Evolutionary conservation across 2,329 filamentous ascomycete species (phyloP).

Genomic region (Blastomyces parvus): DNA sequence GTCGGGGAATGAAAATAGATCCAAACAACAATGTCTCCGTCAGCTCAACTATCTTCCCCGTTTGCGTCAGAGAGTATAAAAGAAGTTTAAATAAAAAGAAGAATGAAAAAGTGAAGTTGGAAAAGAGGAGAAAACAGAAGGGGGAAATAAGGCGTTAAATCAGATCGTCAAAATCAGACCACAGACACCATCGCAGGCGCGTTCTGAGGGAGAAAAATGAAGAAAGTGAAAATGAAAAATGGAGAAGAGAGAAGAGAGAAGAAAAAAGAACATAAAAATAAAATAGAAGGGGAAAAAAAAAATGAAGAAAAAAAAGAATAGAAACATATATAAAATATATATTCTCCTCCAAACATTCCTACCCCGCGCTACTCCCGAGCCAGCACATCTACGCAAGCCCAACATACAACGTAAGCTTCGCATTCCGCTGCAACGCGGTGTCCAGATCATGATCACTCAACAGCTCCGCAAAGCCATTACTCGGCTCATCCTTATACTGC

Average conservation of each 20-base stretch:
- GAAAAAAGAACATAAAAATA: neutral
- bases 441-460: slow-evolving; percentile 74
- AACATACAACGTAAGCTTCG: slow-evolving; percentile 74
- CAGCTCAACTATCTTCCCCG: too few species aligned
- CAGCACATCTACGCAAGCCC: slow-evolving; percentile 24
- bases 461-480: slow-evolving; percentile 63
- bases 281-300: neutral
- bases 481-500: slow-evolving; percentile 77
- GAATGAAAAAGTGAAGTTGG: too few species aligned
- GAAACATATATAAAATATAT: neutral
- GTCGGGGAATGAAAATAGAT: neutral
- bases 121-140: too few species aligned
- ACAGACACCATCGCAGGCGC: too few species aligned
- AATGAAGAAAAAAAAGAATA: neutral
- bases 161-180: too few species aligned
- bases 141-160: too few species aligned
- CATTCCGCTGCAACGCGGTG: slow-evolving; percentile 69
- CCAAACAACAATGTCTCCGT: too few species aligned
- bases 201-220: too few species aligned
- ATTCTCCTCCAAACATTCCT: neutral
- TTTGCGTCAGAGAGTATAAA: too few species aligned
- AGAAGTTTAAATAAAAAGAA: too few species aligned
- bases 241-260: neutral
- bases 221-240: too few species aligned
- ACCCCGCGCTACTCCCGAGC: neutral